These are phyloP conservation scores for Penicillium sp. DNA, from an alignment of 2,329 filamentous ascomycete genomes.

Conservation along the genomic window DNA sequence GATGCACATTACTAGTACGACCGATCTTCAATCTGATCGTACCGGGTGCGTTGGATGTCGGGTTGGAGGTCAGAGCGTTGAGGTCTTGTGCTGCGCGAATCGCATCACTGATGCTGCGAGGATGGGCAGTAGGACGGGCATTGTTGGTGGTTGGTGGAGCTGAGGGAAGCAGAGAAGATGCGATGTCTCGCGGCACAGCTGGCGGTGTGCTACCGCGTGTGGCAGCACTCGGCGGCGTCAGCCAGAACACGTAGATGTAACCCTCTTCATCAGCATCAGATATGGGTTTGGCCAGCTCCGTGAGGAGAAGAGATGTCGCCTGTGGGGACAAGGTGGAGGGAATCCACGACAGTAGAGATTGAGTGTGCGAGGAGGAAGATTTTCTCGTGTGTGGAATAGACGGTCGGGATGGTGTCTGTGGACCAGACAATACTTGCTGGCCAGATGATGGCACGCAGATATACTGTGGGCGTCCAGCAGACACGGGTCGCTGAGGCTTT, in stretches of 20 bases:
- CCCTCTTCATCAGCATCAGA: slow-evolving; percentile 74
- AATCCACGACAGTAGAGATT: slow-evolving; percentile 62
- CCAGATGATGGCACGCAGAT: slow-evolving; percentile 9
- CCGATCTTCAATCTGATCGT: slow-evolving; percentile 68
- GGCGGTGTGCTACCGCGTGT: slow-evolving; percentile 33
- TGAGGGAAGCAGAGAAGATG: slow-evolving; percentile 59
- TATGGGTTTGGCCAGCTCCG: slow-evolving; percentile 73
- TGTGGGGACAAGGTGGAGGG: slow-evolving; percentile 64
- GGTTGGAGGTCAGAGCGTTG: slow-evolving; percentile 32
- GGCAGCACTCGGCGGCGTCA: slow-evolving; percentile 64
- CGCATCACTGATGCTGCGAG: slow-evolving; percentile 38
- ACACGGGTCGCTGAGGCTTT: slow-evolving; percentile 5
- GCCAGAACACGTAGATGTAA: slow-evolving; percentile 99
- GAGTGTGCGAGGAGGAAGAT: slow-evolving; percentile 39
- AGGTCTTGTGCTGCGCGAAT: slow-evolving; percentile 38
- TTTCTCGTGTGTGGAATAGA: slow-evolving; percentile 12
- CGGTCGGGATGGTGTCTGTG: slow-evolving; percentile 15
- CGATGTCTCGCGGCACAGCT: slow-evolving; percentile 57
- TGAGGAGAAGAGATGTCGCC: slow-evolving; percentile 66
- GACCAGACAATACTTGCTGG: slow-evolving; percentile 7
- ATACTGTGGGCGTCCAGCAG: slow-evolving; percentile 9
- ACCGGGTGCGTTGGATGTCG: slow-evolving; percentile 42
- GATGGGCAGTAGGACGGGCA: slow-evolving; percentile 22
- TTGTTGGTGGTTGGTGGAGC: slow-evolving; percentile 21
- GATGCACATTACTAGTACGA: slow-evolving; percentile 75